Base-by-base conservation (phyloP, 2,329 filamentous ascomycete genomes). In the Cylindrodendrum hubeiense region DNA sequence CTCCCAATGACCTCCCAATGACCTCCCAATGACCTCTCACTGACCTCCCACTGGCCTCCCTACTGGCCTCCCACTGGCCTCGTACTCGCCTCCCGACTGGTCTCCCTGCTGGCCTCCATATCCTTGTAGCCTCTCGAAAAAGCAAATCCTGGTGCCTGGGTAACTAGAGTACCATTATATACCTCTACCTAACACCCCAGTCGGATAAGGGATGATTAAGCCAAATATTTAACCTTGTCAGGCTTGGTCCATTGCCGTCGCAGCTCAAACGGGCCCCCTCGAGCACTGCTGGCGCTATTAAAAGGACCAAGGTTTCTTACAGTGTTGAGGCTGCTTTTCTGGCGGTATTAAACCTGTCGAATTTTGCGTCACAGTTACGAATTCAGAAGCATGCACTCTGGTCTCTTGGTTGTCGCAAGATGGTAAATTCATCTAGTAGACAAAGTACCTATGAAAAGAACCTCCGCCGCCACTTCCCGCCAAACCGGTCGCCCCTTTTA, bases 401-500 rank as follows among this genome's bases (percentile, higher is more conserved):
- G 17, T 26, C 19, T 59, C 28, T 53, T 17, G 21, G 15, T 28
- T n/a, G n/a, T 43, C 24, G 33, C 22, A 55, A 44, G 17, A 24
- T 30, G 15, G 17, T 41, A 10, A 50, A 50, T 50, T 50, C 26
- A 55, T 49, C 43, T 60, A n/a, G 10, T 61, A 26, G 21, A 49
- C 33, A 47, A 50, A 62, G 41, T 17, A 68, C 65, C 53, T 56
- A 59, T 55, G 50, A 65, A 74, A 73, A 69, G 60, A 73, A 67
- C 77, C 72, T 79, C 77, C 77, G 15, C 77, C 76, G 74, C 77
- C 77, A 77, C 64, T 72, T 67, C 63, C 77, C 74, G 58, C 77
- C 77, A 79, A 79, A 73, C 76, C 74, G 71, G 67, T 79, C 76
- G 65, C 76, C 71, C 74, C 76, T 77, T 78, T 79, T 76, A 47